Evolutionary conservation across 257 asterid genomes (phyloP), one percentile per base, ranked within the genome.

Genomic region (Lycium barbarum): DNA sequence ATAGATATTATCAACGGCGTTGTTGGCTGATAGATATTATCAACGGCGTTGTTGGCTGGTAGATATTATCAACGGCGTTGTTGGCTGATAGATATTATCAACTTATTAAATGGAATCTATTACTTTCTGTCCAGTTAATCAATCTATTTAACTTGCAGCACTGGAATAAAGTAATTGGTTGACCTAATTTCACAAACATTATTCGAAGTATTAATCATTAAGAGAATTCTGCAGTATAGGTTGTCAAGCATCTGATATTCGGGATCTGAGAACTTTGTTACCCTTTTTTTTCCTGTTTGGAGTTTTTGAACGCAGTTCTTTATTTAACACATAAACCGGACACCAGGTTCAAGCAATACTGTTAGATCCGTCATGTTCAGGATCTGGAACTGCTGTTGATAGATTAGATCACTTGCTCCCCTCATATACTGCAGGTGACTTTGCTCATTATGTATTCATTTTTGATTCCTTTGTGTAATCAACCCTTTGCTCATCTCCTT

Each of bases 321-420:
- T 87, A 55, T 55, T 35, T 80, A 45, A 74, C 62, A 26, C 82
- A 51, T 13, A 12, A 51, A 51, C 15, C 33, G n/a, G 47, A n/a
- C 82, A 22, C 49, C 91, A 95, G 98, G 95, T 94, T 58, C 93
- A 92, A 36, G 99, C 98, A 57, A 94, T 97, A 86, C 97, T 95
- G 33, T 87, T 95, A 84, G 98, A 97, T 90, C 98, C 98, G 47
- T 97, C 98, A 5, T 96, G 99, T 89, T 97, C 99, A 83, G 99
- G 99, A 71, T 97, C 98, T 53, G 99, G 99, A 71, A 97, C 98
- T 18, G 93, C 91, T 86, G 85, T 91, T 9, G 98, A 95, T 45
- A 94, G 98, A 91, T 85, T 97, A 83, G 98, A 97, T 86, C 99
- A 97, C 88, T 86, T 97, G 65, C 97, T 97, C 83, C 98, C 99